Percentiles rank a stretch among this genome's conserved stretches.
Evolutionary conservation across 495 filamentous ascomycete genomes (phyloP).

Genomic region (Penicillium canariense): DNA sequence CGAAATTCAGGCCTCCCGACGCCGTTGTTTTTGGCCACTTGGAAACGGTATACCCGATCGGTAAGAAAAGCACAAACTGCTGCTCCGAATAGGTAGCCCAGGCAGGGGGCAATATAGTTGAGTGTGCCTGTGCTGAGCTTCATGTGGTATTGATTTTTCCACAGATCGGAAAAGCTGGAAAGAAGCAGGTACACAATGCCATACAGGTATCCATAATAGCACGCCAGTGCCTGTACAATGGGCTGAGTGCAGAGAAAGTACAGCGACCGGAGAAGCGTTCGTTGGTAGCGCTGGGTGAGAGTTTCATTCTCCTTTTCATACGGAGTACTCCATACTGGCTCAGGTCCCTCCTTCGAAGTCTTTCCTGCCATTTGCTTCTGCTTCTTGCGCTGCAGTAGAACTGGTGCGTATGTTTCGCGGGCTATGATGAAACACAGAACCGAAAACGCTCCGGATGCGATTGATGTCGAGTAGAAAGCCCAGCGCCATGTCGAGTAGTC

Average conservation of each 20-base stretch:
- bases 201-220: slow-evolving; percentile 57
- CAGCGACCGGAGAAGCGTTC: slow-evolving; percentile 37
- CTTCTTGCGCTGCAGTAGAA: not conserved
- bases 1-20: slow-evolving; percentile 54
- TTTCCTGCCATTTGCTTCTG: not conserved
- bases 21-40: slow-evolving; percentile 7
- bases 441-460: slow-evolving; percentile 51
- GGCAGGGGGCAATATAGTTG: slow-evolving; percentile 58
- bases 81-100: slow-evolving; percentile 57
- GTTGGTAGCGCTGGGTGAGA: not conserved
- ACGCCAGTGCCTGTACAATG: slow-evolving; percentile 50
- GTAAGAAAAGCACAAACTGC: slow-evolving; percentile 45
- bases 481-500: slow-evolving; percentile 42
- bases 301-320: not conserved
- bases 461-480: slow-evolving; percentile 48
- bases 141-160: slow-evolving; percentile 45
- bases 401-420: not conserved
- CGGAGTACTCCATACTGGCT: not conserved
- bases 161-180: slow-evolving; percentile 56
- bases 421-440: not conserved
- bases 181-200: slow-evolving; percentile 60
- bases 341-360: not conserved
- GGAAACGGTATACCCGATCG: slow-evolving; percentile 5
- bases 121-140: slow-evolving; percentile 51
- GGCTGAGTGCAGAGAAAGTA: slow-evolving; percentile 47